A percentile compares a stretch with the other conserved stretches of the same genome.
Evolutionary conservation across 176 grass and related monocot species (phyloP).

Genomic region (Alloteropsis semialata): DNA sequence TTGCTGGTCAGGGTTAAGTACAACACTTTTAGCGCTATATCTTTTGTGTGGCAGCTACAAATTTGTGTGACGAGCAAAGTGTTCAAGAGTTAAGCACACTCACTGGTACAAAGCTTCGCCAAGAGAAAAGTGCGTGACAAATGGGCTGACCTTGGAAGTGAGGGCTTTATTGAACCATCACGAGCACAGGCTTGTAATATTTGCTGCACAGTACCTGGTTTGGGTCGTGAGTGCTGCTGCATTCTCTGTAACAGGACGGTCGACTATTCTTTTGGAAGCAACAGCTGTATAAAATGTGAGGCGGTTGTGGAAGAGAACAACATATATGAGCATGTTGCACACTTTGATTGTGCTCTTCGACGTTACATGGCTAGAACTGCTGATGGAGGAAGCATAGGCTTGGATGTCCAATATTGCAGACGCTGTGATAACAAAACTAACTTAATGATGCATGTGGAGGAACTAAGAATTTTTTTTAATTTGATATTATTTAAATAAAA

Average conservation of each 20-base stretch:
- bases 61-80: no score
- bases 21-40: no score
- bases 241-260: constrained; percentile 67
- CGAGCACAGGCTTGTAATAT: constrained; percentile 61
- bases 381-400: constrained; percentile 67
- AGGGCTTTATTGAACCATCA: constrained; percentile 45
- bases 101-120: no score
- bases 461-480: no score
- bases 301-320: constrained; percentile 55
- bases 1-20: no score
- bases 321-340: constrained; percentile 81
- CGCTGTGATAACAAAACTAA: constrained; percentile 89
- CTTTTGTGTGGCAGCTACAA: no score
- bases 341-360: constrained; percentile 82
- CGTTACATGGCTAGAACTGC: constrained; percentile 88
- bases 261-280: constrained; percentile 60
- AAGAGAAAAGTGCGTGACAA: no score
- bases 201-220: constrained; percentile 66
- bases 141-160: constrained; percentile 40
- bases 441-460: constrained; percentile 61
- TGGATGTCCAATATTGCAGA: constrained; percentile 93
- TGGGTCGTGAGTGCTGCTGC: constrained; percentile 92
- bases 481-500: no score
- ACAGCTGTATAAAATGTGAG: constrained; percentile 73
- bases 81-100: no score